phyloP scores from a whole-genome alignment of 1,284 basidiomycete species.

The Microbotryum silenes-acaulis region DNA sequence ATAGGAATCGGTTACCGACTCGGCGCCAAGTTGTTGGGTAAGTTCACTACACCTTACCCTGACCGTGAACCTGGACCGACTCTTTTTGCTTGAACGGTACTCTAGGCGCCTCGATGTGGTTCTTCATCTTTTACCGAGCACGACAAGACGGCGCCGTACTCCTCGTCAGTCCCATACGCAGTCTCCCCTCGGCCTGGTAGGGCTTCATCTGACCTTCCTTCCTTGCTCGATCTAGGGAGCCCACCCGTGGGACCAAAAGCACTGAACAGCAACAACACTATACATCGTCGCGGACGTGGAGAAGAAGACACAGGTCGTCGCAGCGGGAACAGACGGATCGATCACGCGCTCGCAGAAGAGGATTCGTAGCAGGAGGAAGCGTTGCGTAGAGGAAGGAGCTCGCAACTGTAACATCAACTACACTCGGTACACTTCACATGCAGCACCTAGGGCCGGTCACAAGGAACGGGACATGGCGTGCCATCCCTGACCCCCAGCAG shows the following conservation, averaged over 20 bases:
- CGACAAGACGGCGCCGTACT: slow-evolving; percentile 48
- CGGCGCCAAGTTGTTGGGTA: slow-evolving; percentile 70
- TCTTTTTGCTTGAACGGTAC: background rate
- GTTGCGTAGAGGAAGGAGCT: no score
- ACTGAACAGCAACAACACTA: no score
- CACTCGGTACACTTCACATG: no score
- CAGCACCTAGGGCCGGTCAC: no score
- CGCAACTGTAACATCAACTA: no score
- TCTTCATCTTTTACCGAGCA: slow-evolving; percentile 86
- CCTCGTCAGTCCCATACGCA: slow-evolving; percentile 40
- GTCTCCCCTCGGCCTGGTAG: background rate
- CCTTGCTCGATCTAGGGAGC: slow-evolving; percentile 42
- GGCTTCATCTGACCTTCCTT: slow-evolving; percentile 2
- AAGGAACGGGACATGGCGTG: no score
- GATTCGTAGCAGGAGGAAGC: no score
- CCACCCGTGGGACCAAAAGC: slow-evolving; percentile 46
- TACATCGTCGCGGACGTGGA: no score
- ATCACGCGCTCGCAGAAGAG: no score
- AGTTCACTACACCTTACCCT: background rate
- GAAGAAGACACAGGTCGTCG: no score
- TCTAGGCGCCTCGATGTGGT: slow-evolving; percentile 75
- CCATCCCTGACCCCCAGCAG: no score
- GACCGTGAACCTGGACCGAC: background rate
- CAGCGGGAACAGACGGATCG: no score
- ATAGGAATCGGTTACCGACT: slow-evolving; percentile 64